phyloP scores from a whole-genome alignment of 2,329 filamentous ascomycete species.

The Amesomyces nigricolor region DNA sequence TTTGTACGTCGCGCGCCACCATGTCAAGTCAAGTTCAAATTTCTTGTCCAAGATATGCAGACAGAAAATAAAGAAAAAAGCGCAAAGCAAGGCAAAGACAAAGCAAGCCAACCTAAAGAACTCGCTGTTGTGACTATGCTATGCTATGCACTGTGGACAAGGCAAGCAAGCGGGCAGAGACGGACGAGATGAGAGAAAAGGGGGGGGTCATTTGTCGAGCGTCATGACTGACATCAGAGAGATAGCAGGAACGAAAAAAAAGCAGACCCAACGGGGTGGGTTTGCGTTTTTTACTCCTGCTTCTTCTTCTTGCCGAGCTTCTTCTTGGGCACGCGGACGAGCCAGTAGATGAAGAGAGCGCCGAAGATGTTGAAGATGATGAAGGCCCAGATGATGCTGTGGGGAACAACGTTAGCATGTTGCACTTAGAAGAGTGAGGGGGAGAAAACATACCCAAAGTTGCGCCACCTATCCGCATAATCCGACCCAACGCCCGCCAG shows the following conservation, averaged over 20 bases:
- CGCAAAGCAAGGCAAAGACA: background rate
- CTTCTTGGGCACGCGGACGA: constrained; percentile 35
- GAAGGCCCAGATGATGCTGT: constrained; percentile 30
- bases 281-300: constrained; percentile 20
- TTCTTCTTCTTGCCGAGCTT: constrained; percentile 25
- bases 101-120: too few relatives aligned
- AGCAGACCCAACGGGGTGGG: constrained; percentile 35
- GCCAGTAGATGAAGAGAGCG: constrained; percentile 45
- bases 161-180: constrained; percentile 24
- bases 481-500: constrained; percentile 43
- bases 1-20: too few relatives aligned
- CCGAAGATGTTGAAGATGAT: constrained; percentile 48
- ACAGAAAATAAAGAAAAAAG: background rate
- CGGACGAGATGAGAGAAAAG: too few relatives aligned
- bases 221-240: constrained; percentile 1
- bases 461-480: constrained; percentile 60
- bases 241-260: constrained; percentile 38
- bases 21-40: too few relatives aligned
- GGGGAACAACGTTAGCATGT: too few relatives aligned
- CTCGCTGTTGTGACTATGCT: too few relatives aligned
- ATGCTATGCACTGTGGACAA: background rate
- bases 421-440: too few relatives aligned
- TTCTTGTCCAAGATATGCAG: background rate
- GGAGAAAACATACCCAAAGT: constrained; percentile 51
- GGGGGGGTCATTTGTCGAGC: background rate